Conservation (phyloP, 2,329 filamentous ascomycete species). For the Alternaria alternata region DNA sequence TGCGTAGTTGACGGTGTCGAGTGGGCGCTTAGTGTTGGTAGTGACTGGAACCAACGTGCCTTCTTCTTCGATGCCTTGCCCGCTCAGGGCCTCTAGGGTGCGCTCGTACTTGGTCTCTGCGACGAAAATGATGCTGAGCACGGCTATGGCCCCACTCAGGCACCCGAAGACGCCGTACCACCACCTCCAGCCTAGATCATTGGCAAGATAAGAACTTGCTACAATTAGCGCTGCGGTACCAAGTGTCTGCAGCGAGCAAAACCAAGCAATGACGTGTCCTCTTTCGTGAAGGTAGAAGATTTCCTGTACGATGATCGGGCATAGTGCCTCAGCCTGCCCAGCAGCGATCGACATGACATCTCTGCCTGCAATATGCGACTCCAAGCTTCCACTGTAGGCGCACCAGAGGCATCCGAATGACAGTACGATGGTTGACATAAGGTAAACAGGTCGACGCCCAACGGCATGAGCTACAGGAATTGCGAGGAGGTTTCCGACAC, state of each 20-base stretch:
- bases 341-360: constrained; percentile 22
- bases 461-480: constrained; percentile 20
- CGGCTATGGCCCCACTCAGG: constrained; percentile 12
- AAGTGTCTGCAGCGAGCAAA: constrained; percentile 20
- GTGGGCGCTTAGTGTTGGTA: constrained; percentile 11
- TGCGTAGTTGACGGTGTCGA: constrained; percentile 14
- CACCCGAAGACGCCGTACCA: constrained; percentile 21
- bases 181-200: constrained; percentile 20
- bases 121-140: constrained; percentile 19
- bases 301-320: constrained; percentile 19
- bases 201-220: constrained; percentile 19
- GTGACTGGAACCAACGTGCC: constrained; percentile 16
- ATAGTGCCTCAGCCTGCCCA: constrained; percentile 22
- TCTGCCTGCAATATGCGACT: constrained; percentile 19
- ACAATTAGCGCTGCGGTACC: constrained; percentile 19
- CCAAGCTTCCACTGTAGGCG: constrained; percentile 7
- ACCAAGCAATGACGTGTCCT: constrained; percentile 20
- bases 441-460: constrained; percentile 19
- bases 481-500: constrained; percentile 18
- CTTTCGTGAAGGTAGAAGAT: constrained; percentile 20
- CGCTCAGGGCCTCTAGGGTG: constrained; percentile 18
- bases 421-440: constrained; percentile 16
- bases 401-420: constrained; percentile 13
- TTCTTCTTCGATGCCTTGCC: constrained; percentile 20
- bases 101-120: constrained; percentile 19